Evolutionary conservation across 441 rosid genomes (phyloP), one percentile per base, ranked within the genome.

Genomic region (Populus hybrid): DNA sequence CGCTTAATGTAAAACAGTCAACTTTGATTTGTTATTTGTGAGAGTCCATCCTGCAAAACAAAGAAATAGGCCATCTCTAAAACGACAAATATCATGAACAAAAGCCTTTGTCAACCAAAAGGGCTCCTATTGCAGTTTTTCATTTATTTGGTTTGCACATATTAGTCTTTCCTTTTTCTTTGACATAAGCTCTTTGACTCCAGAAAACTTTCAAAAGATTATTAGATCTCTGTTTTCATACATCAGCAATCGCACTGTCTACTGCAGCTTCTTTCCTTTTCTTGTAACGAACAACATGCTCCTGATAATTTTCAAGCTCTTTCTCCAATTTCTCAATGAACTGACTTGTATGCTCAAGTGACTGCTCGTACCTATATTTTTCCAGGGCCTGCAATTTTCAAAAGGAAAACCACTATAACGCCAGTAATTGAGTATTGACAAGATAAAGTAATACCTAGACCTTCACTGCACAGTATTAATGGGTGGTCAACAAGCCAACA

Each of bases 341-440:
- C 80, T 89, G 90, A 81, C 97, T 90, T 26, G 93, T 93, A 83
- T 95, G 98, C 85, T 91, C 95, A 50, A 95, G 95, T 23, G 98
- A 95, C 79, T 93, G 98, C 84, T 86, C 87, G 67, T 78, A 90
- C 84, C 74, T 86, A 80, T 89, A 93, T 81, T 91, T 95, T 81
- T 95, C 97, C 90, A 93, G 78, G 32, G 97, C 98, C 97, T 93
- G 85, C 75, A 74, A 34, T 57, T 67, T 80, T 24, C 50, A 36
- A 36, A 24, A 28, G 7, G 76, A 4, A 50, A 57, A 69, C 2
- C 75, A 65, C 57, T 30, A 40, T 70, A 32, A 73, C 10, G 32
- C 38, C 9, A n/a, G 32, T 36, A 73, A 24, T 20, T 46, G 26
- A 38, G 11, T 32, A 4, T 68, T 61, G 12, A 63, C 2, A 1